A percentile compares a stretch with the other conserved stretches of the same genome.
Evolutionary conservation across 169 alveolate genomes (phyloP).

Genomic region (Eimeria falciformis): DNA sequence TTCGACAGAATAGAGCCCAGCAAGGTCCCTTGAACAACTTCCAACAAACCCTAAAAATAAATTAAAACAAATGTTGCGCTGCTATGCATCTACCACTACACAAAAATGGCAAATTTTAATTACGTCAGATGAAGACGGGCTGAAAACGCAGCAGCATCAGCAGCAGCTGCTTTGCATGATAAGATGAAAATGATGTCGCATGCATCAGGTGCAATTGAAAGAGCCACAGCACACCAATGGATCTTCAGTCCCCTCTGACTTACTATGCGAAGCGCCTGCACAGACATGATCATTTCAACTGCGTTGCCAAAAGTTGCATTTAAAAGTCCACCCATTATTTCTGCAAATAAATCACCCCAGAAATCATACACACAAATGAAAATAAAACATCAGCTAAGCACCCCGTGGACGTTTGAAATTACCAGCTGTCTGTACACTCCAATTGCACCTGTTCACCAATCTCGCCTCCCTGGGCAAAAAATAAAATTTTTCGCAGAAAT

Average conservation of each 20-base stretch:
- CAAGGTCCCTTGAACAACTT: constrained; percentile 91
- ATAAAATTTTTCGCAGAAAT: constrained; percentile 70
- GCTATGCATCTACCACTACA: not conserved
- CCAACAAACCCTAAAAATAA: constrained; percentile 83
- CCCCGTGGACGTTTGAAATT: not conserved
- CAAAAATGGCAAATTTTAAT: not conserved
- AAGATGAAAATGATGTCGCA: too few species aligned
- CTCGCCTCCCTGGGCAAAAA: too few species aligned
- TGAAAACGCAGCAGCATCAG: not conserved
- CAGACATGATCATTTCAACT: constrained; percentile 91
- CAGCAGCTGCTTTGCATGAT: too few species aligned
- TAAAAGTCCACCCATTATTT: constrained; percentile 89
- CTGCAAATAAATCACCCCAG: constrained; percentile 70
- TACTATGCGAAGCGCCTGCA: constrained; percentile 85
- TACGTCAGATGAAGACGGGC: not conserved
- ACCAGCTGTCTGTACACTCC: too few species aligned
- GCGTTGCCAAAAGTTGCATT: constrained; percentile 94
- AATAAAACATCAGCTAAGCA: not conserved
- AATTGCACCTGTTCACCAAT: too few species aligned
- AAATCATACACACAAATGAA: not conserved
- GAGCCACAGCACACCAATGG: too few species aligned
- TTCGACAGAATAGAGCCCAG: constrained; percentile 91
- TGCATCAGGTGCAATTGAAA: too few species aligned
- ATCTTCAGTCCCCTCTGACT: not conserved
- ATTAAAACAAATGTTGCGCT: not conserved